Evolutionary conservation across 2,329 filamentous ascomycete species (phyloP).

Genomic region (Sclerotinia trifoliorum): DNA sequence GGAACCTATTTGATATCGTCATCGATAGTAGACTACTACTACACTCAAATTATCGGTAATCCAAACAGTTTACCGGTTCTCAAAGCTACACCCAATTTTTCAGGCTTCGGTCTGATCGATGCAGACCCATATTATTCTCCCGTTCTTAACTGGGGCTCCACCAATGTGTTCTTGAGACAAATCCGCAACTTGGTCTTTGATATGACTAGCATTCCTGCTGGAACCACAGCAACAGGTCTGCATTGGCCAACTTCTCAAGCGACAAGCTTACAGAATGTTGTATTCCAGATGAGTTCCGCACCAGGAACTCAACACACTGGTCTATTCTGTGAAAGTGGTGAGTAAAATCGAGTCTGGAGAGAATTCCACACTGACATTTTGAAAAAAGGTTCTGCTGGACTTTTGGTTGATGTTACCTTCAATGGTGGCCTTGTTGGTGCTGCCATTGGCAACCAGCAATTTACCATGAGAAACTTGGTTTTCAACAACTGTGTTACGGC

Average conservation of each 20-base stretch:
- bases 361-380: background rate
- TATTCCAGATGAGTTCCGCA: slow-evolving; percentile 54
- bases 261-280: slow-evolving; percentile 60
- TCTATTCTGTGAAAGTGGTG: slow-evolving; percentile 56
- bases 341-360: slow-evolving; percentile 41
- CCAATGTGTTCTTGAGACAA: slow-evolving; percentile 65
- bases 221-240: slow-evolving; percentile 43
- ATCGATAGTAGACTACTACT: slow-evolving; percentile 33
- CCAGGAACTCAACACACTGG: slow-evolving; percentile 53
- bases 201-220: slow-evolving; percentile 40
- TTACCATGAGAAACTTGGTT: slow-evolving; percentile 55
- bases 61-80: slow-evolving; percentile 59
- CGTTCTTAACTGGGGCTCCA: slow-evolving; percentile 70
- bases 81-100: slow-evolving; percentile 68
- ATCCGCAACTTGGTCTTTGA: slow-evolving; percentile 67
- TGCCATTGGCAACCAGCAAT: slow-evolving; percentile 64
- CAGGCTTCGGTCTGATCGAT: slow-evolving; percentile 77
- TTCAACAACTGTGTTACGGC: slow-evolving; percentile 49
- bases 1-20: slow-evolving; percentile 36
- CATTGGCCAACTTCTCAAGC: slow-evolving; percentile 57
- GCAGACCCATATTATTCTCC: slow-evolving; percentile 73
- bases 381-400: slow-evolving; percentile 53
- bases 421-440: slow-evolving; percentile 59
- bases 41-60: slow-evolving; percentile 35
- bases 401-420: slow-evolving; percentile 58